Base-by-base conservation (phyloP, 2,329 filamentous ascomycete species). In the Raffaelea ambrosiae region DNA sequence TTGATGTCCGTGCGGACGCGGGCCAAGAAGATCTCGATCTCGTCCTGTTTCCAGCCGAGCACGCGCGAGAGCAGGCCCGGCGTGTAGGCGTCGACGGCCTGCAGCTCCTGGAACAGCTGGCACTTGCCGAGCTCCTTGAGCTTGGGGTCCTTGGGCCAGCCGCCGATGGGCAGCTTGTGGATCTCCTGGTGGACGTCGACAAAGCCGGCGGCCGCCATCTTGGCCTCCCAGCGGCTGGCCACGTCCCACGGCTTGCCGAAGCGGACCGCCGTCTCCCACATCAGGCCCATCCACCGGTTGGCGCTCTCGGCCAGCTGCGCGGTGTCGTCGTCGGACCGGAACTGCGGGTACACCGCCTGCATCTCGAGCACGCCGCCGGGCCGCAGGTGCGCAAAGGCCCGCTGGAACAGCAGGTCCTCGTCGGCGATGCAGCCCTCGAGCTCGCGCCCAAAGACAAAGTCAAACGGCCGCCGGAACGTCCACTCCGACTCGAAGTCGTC, bases 291-390 rank as follows among this genome's bases (percentile, higher is more conserved):
- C 59, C 59, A 60, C 13, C 38, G 18, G n/a, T 39, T 13, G 11
- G 35, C 33, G 14, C 39, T 11, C n/a, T 20, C 26, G 5, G 46
- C 46, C 16, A 35, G 43, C 18, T 49, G 29, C 21, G 50, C 54
- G 10, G 42, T 44, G 43, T 50, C 55, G 50, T 58, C 59, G 50
- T 61, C 57, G 44, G 54, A 58, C n/a, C 20, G 22, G 10, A 55
- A 48, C 9, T 43, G 5, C 10, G 43, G 46, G 26, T 51, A 67
- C 63, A 53, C 70, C 51, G 77, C 74, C 53, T 77, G 73, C 2
- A 70, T 71, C 56, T 79, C 75, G 44, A 77, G 66, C 64, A 70
- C 78, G 35, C 74, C 73, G 23, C 74, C 74, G 0, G 74, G 73
- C 9, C 61, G 59, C 1, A 78, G 62, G 39, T 69, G 62, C 16